Evolutionary conservation across 176 grass and related monocot species (phyloP).

Genomic region (Bothriochloa decipiens): DNA sequence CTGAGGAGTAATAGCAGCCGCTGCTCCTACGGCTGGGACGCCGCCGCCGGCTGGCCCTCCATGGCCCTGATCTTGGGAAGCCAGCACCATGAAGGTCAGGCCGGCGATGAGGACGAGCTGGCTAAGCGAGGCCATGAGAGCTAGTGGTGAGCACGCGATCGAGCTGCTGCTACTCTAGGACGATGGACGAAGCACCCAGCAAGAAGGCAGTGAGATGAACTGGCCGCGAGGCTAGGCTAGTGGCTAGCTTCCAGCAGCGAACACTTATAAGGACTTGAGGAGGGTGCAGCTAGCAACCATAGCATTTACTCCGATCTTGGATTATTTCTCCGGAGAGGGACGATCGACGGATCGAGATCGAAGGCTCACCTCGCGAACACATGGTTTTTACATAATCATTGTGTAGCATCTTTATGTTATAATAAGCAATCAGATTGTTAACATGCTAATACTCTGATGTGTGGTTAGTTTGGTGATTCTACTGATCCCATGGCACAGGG

Average conservation of each 20-base stretch:
- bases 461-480: too few species aligned
- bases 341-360: neutral
- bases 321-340: neutral
- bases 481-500: too few species aligned
- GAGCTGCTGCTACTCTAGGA: neutral
- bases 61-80: neutral
- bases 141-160: neutral
- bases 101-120: slow-evolving; percentile 13
- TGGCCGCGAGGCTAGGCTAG: neutral
- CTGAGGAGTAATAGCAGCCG: neutral
- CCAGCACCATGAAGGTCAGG: slow-evolving; percentile 33
- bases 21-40: neutral
- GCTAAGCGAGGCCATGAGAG: slow-evolving; percentile 7
- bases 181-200: neutral
- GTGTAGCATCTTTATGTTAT: too few species aligned
- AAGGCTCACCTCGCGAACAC: too few species aligned
- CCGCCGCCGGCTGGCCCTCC: neutral
- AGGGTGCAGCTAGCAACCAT: neutral
- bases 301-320: slow-evolving; percentile 12
- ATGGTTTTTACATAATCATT: too few species aligned
- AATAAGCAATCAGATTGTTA: too few species aligned
- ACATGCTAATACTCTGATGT: too few species aligned
- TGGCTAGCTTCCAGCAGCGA: neutral
- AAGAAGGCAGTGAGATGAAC: neutral
- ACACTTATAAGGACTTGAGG: neutral